Conservation (phyloP, 352 stramenopile genomes). For the Pythium utonaiense region DNA sequence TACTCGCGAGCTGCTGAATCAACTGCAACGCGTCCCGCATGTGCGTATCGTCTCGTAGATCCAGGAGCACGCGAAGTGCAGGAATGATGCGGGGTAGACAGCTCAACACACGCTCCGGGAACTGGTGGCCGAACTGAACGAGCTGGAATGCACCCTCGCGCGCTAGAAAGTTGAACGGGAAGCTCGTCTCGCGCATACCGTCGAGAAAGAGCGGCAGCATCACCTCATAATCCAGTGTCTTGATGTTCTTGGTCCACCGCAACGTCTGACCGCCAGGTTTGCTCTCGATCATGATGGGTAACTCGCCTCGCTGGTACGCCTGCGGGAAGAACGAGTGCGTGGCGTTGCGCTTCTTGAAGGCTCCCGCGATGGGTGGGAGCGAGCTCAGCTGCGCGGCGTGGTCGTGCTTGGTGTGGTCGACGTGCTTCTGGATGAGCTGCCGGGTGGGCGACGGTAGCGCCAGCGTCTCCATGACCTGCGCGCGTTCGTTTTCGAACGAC, state of each 20-base stretch:
- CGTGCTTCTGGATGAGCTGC: constrained; percentile 48
- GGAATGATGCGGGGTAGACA: constrained; percentile 63
- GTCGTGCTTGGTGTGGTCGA: constrained; percentile 46
- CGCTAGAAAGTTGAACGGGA: constrained; percentile 79
- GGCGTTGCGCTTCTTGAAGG: constrained; percentile 42
- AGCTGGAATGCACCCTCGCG: constrained; percentile 82
- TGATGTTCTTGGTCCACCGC: constrained; percentile 54
- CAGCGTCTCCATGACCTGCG: constrained; percentile 48
- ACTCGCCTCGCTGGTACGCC: constrained; percentile 56
- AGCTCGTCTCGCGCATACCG: constrained; percentile 74
- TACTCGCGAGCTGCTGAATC: constrained; percentile 55
- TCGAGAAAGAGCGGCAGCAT: constrained; percentile 92
- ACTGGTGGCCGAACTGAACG: constrained; percentile 55
- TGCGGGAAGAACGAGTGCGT: constrained; percentile 47
- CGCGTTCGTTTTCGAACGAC: constrained; percentile 44
- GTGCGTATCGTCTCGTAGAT: constrained; percentile 51
- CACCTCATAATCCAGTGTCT: constrained; percentile 75
- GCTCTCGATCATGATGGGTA: constrained; percentile 67
- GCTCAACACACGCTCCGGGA: constrained; percentile 60
- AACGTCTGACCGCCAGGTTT: constrained; percentile 48
- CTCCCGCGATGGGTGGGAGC: constrained; percentile 52
- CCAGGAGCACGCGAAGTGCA: constrained; percentile 66
- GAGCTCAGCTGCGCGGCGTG: constrained; percentile 22
- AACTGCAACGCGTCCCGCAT: constrained; percentile 53
- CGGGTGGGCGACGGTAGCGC: constrained; percentile 55